Evolutionary conservation across 495 filamentous ascomycete species (phyloP), one percentile per base, ranked within the genome.

Genomic region (Chaetomium fimeti): DNA sequence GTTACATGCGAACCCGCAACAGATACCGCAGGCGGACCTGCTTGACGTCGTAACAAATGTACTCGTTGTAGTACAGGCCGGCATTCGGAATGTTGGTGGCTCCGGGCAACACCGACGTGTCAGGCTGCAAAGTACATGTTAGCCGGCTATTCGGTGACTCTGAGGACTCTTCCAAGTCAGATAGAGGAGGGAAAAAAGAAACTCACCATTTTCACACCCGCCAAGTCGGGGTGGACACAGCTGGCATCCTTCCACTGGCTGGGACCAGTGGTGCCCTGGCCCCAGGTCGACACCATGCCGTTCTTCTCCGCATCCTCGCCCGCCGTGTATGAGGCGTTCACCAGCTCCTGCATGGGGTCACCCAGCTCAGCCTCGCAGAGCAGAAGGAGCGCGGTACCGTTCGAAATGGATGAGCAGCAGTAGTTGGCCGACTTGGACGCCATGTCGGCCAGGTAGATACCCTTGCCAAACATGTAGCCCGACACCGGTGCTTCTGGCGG

Each of bases 361-460:
- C 91, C 91, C 1, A 94, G 82, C 73, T 93, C 89, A 5, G 87
- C 89, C 60, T 94, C 90, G 72, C 91, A 93, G 2, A 94, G 85
- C 20, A 96, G 76, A 1, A 89, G 71, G 5, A 89, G 76, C 3
- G 80, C 86, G 8, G 77, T 78, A 42, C 78, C 78, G 42, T 77
- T 75, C 12, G 81, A 82, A 15, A 66, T 69, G 40, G 66, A 62
- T 1, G 81, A 63, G 60, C 73, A 82, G 72, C 91, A 94, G 77
- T 95, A 96, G 65, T 86, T 84, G 24, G 91, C 91, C 5, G 88
- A 91, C 74, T 82, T 82, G 84, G 65, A 81, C 54, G 85, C 88
- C 76, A 90, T 89, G 69, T 97, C 92, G 15, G 92, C 91, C 2
- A 96, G 80, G 71, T 97, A 96, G 49, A 96, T 86, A n/a, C 92